Conservation (phyloP, 2,329 filamentous ascomycete genomes). For the Nigrospora sphaerica region DNA sequence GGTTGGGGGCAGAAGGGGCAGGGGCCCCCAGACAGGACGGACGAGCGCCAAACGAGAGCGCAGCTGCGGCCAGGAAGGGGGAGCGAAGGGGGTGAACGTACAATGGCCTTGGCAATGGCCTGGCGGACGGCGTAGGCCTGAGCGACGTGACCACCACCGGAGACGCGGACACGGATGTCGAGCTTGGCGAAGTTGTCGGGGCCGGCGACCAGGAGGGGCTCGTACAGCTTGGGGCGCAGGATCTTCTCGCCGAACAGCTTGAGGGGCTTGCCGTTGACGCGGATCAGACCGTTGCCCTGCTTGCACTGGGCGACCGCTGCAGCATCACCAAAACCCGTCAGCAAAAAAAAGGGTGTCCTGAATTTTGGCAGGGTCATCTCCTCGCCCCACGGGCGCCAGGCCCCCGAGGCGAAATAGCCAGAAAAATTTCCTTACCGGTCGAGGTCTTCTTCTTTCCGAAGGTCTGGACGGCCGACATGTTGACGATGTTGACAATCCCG, state of each 20-base stretch:
- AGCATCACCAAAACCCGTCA: not conserved
- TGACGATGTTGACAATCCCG: no score
- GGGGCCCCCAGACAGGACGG: no score
- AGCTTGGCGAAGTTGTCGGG: conserved; percentile 95
- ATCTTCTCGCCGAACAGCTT: conserved; percentile 91
- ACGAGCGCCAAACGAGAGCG: no score
- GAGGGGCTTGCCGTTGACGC: conserved; percentile 97
- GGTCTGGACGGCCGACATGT: conserved; percentile 85
- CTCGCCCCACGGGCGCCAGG: conserved; percentile 89
- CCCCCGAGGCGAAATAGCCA: no score
- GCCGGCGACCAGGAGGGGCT: conserved; percentile 93
- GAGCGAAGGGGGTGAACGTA: no score
- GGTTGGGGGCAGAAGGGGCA: no score
- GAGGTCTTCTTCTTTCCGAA: conserved; percentile 99
- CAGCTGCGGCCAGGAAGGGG: no score
- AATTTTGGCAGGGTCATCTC: conserved; percentile 25
- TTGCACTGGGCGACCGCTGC: conserved; percentile 3
- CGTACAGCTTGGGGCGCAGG: conserved; percentile 99
- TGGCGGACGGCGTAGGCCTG: conserved; percentile 98
- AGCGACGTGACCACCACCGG: conserved; percentile 92
- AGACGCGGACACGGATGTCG: conserved; percentile 95
- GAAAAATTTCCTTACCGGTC: conserved; percentile 34
- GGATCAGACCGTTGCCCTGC: conserved; percentile 66
- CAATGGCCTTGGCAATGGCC: conserved; percentile 95
- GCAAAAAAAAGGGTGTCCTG: conserved; percentile 4